phyloP scores from a whole-genome alignment of 805 yeast species.

The Nakazawaea laoshanensis region DNA sequence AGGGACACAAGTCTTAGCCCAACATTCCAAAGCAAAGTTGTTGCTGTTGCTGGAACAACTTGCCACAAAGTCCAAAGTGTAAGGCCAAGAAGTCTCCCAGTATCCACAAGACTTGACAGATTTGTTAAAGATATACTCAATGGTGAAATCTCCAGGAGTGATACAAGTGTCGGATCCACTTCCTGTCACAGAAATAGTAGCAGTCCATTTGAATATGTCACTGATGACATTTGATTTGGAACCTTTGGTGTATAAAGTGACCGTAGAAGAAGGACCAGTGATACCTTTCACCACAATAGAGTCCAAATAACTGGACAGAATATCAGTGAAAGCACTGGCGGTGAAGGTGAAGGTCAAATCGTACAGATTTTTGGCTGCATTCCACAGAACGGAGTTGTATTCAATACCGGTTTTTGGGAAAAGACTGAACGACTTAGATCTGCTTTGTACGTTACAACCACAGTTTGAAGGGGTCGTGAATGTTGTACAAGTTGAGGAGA shows the following conservation, averaged over 20 bases:
- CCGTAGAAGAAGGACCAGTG: not conserved
- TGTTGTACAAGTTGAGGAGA: not conserved
- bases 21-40: slow-evolving; percentile 2
- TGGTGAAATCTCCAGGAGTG: slow-evolving; percentile 3
- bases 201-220: not conserved
- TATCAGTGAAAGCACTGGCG: not conserved
- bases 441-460: not conserved
- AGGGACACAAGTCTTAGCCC: slow-evolving; percentile 3
- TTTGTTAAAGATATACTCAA: slow-evolving; percentile 2
- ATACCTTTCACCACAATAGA: not conserved
- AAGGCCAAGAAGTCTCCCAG: not conserved
- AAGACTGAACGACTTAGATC: not conserved
- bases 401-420: not conserved
- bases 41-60: not conserved
- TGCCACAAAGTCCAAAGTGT: not conserved
- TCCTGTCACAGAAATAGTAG: slow-evolving; percentile 1
- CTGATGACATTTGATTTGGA: not conserved
- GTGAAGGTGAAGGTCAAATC: slow-evolving; percentile 1
- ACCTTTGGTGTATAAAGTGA: not conserved
- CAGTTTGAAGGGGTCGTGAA: slow-evolving; percentile 2
- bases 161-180: not conserved
- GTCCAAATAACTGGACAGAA: slow-evolving; percentile 2
- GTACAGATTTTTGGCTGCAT: not conserved
- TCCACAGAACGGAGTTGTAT: not conserved
- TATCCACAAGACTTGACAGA: not conserved